Base-by-base conservation (phyloP, 257 asterid genomes). In the Lantana camara region DNA sequence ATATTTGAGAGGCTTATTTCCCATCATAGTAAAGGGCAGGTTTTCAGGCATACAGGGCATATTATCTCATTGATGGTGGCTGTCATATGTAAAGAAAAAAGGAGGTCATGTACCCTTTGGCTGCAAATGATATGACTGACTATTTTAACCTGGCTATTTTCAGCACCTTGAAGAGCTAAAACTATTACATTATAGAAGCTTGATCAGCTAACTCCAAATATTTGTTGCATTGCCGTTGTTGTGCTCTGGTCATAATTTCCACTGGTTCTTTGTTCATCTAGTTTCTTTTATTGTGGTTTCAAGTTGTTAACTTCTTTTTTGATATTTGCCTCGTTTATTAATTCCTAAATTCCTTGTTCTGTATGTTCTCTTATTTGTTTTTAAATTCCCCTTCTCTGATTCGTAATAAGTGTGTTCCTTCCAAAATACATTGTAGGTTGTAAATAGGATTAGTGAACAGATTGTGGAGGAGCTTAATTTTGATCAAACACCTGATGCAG, bases 381-480 rank as follows among this genome's bases (percentile, higher is more conserved):
- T 16, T 46, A 50, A 62, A 27, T 46, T 66, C 45, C 44, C 32
- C 45, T 23, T 61, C 23, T 22, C 62, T 57, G 48, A 32, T 57
- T 70, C 23, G 49, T n/a, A 42, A 12, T 15, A 14, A 44, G 29
- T 60, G 59, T 64, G 27, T 44, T 64, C 16, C 19, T 66, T 59
- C 49, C 24, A 23, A 47, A 38, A 64, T 66, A 22, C 66, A 56
- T 70, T 78, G 77, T 72, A 94, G 99, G 95, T 90, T 73, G 95
- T 88, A 63, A 94, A 94, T 79, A 79, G 97, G 84, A 94, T 88
- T 66, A 94, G 96, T 51, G 89, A 90, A 79, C 97, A 86, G 80
- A 80, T 90, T 57, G 94, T 94, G 37, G 97, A 90, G 82, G 99
- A 94, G 79, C 90, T 94, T 74, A 62, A 72, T 77, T 82, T 90